Evolutionary conservation across 805 yeast genomes (phyloP).

Genomic region (Ogataea trehalophila): DNA sequence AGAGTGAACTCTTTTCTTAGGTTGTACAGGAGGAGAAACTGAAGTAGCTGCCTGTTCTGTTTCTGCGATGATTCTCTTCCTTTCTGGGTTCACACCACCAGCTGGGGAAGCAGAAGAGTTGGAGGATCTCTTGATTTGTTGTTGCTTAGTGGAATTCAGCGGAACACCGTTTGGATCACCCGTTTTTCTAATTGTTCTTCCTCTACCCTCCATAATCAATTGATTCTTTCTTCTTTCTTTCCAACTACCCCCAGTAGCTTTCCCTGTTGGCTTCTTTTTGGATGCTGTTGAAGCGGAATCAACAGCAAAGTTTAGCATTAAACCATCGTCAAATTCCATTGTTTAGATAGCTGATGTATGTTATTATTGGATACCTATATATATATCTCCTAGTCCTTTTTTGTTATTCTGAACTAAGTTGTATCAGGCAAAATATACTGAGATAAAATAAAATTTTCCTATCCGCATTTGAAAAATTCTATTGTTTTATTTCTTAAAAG

Average conservation of each 20-base stretch:
- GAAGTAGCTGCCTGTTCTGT: conserved; percentile 5
- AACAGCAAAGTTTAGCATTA: conserved; percentile 69
- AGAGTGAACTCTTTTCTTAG: conserved; percentile 7
- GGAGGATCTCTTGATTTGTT: neutral
- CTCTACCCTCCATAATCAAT: conserved; percentile 43
- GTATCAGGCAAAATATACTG: too few relatives aligned
- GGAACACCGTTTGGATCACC: conserved; percentile 14
- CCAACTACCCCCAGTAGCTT: conserved; percentile 75
- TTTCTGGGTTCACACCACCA: conserved; percentile 1
- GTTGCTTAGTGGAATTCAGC: conserved; percentile 1
- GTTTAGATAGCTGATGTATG: neutral
- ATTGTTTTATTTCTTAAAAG: too few relatives aligned
- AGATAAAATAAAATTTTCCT: too few relatives aligned
- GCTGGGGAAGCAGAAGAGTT: neutral
- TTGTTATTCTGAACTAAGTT: too few relatives aligned
- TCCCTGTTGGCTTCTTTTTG: conserved; percentile 20
- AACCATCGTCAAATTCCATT: conserved; percentile 52
- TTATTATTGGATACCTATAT: neutral
- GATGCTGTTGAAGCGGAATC: conserved; percentile 28
- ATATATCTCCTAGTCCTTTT: neutral
- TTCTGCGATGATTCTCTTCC: neutral
- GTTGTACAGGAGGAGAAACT: neutral
- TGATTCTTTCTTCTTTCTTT: conserved; percentile 68
- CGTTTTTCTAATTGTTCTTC: conserved; percentile 17
- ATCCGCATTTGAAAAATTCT: too few relatives aligned